These are phyloP conservation scores for Trametes gibbosa DNA, from an alignment of 768 basidiomycete species.

Conservation along the genomic window DNA sequence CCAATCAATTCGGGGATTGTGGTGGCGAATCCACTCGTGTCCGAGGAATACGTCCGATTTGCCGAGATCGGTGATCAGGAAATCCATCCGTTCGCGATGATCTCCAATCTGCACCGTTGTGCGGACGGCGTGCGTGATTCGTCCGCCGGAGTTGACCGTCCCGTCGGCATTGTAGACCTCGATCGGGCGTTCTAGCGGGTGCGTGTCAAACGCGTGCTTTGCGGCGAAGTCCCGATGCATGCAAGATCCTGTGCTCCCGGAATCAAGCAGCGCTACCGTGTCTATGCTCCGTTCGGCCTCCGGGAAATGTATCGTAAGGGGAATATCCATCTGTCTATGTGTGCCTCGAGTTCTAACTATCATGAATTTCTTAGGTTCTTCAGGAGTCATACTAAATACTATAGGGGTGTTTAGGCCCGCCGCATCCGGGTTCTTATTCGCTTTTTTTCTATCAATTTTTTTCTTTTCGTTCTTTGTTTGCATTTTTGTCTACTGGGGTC, in stretches of 20 bases:
- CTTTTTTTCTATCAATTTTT: too few species aligned
- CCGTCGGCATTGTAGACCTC: slow-evolving; percentile 24
- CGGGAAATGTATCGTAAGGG: too few species aligned
- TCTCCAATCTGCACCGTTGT: neutral
- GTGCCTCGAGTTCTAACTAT: too few species aligned
- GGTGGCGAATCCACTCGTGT: neutral
- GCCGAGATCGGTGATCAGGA: neutral
- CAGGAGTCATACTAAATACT: too few species aligned
- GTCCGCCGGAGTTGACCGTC: slow-evolving; percentile 9
- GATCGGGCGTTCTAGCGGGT: slow-evolving; percentile 6
- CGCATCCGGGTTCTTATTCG: too few species aligned
- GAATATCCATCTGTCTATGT: too few species aligned
- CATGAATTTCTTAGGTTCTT: too few species aligned
- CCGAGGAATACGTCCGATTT: neutral
- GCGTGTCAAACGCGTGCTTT: slow-evolving; percentile 2
- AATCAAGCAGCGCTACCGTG: neutral
- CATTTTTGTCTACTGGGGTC: too few species aligned
- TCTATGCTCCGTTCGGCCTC: neutral
- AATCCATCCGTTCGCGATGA: neutral
- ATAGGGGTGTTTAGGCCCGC: too few species aligned
- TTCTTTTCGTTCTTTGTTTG: too few species aligned
- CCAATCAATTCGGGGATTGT: slow-evolving; percentile 3
- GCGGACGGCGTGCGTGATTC: slow-evolving; percentile 13
- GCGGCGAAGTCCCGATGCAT: slow-evolving; percentile 4
- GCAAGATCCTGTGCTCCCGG: neutral